Evolutionary conservation across 2,329 filamentous ascomycete species (phyloP), one percentile per base, ranked within the genome.

Genomic region (Pyricularia grisea): DNA sequence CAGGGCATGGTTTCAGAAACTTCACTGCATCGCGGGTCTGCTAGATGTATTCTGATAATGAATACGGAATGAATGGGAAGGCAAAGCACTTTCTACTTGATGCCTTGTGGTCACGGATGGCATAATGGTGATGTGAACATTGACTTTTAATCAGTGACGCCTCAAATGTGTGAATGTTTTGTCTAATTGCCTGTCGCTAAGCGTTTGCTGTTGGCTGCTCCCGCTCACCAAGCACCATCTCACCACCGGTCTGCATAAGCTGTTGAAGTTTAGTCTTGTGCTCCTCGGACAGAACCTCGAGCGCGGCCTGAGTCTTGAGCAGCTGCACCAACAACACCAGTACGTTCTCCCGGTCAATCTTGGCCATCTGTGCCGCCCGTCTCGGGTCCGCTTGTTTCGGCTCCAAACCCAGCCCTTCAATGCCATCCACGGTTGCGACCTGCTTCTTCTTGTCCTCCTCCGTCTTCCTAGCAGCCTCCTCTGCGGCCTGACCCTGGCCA

Each of bases 261-360:
- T 80, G 79, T 69, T 83, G 80, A 70, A 88, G 80, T n/a, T 80
- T 74, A 17, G 72, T 75, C 65, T 76, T 75, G 31, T 79, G 78
- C 70, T 77, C 74, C 1, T 79, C 72, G 1, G 81, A 75, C 72
- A 87, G 73, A 7, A 79, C 77, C 0, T 77, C 75, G 12, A 50
- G 63, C 11, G 63, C 28, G 0, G 79, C 77, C 23, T 79, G 78
- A 64, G 79, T 80, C 73, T 81, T 81, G 60, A 88, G 73, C 68
- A 90, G 73, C 75, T 88, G 84, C 1, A 82, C 82, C 3, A 88
- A 81, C 69, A 90, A 75, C 0, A 90, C 85, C 27, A 90, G 76
- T 0, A 82, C 86, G 71, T 90, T 90, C 75, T 89, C 87, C 10
- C 86, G 81, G 72, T 90, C 87, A 6, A 86, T 79, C 70, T 80